Evolutionary conservation across 192 early-diverging fungal genomes (phyloP), one percentile per base, ranked within the genome.

Genomic region (Gryganskiella cystojenkinii): DNA sequence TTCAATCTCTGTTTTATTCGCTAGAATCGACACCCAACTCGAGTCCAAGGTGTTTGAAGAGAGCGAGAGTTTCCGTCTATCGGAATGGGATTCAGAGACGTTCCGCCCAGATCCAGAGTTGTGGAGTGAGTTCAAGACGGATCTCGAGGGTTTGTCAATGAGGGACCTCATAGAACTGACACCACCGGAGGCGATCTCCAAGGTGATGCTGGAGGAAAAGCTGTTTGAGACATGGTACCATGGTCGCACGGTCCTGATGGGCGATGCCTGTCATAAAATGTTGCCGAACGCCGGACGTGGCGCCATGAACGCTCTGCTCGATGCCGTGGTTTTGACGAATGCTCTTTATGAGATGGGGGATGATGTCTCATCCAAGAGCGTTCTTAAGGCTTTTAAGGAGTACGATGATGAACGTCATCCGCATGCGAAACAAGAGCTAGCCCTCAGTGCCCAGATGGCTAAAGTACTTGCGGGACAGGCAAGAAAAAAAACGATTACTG

Each of bases 391-490:
- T 15, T 56, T 71, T 25, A 55, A 63, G 40, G 53, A 57, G 28
- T 71, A 71, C 44, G 56, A 33, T 35, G 60, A 63, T 0, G 55
- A 63, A 7, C 53, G 69, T 9, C 63, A 45, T 13, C 43, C 52
- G 7, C 44, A 56, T 46, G 69, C 54, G 9, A 56, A 63, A 15
- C 20, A 31, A 13, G 61, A 63, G 1, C 20, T 63, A 24, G 43
- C 61, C 11, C 6, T 30, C 1, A 71, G 61, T 50, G 59, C 62
- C n/a, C 47, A 31, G 1, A 56, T 47, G 42, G 58, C 68, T 7
- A 44, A 56, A 15, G 15, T 62, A 8, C 25, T 51, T 37, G 59
- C 68, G 13, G 68, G 68, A 13, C 68, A 70, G 59, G 68, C 62
- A 62, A 52, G 33, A 24, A 43, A 40, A 13, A n/a, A n/a, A n/a